Base-by-base conservation (phyloP, 2,329 filamentous ascomycete species). In the Fusarium sp. region DNA sequence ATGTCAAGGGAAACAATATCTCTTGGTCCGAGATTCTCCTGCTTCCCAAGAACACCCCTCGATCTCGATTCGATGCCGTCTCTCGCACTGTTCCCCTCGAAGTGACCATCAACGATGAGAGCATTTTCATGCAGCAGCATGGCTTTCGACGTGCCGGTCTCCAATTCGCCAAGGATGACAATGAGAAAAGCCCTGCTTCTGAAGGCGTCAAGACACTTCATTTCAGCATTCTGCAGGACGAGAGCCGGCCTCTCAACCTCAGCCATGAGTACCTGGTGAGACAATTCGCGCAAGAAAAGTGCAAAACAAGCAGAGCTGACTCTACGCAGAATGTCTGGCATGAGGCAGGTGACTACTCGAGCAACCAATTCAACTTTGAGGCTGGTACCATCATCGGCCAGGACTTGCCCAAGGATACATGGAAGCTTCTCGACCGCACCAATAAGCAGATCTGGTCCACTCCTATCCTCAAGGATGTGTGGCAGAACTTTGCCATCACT, bases 401-500 rank as follows among this genome's bases (percentile, higher is more conserved):
- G 64, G 70, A 75, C 29, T 78, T 76, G 59, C 76, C 73, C 20
- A 77, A 84, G 64, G 81, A 86, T 64, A 84, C 82, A 0, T 82
- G 88, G 68, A 84, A 86, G 72, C 78, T 89, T 11, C 85, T 87
- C 65, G 84, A 85, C 62, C 86, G 86, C 73, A 84, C 86, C 72
- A 87, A 86, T 77, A 83, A 83, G 59, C 78, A 86, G 33, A 81
- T 92, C 7, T 91, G 87, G 79, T 84, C 82, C 29, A 85, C 86
- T 0, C 83, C 85, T 3, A 91, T 91, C 64, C 82, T 85, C n/a
- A 78, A 82, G 37, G 84, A 80, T 16, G 82, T 85, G 22, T 91
- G 90, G 85, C 88, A 92, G 79, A 92, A 92, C 83, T 92, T 92
- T 83, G 90, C 86, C 10, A 64, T 91, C 35, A 88, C 85, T 24